phyloP scores from a whole-genome alignment of 2,329 filamentous ascomycete genomes.

The Coniochaeta sp. region DNA sequence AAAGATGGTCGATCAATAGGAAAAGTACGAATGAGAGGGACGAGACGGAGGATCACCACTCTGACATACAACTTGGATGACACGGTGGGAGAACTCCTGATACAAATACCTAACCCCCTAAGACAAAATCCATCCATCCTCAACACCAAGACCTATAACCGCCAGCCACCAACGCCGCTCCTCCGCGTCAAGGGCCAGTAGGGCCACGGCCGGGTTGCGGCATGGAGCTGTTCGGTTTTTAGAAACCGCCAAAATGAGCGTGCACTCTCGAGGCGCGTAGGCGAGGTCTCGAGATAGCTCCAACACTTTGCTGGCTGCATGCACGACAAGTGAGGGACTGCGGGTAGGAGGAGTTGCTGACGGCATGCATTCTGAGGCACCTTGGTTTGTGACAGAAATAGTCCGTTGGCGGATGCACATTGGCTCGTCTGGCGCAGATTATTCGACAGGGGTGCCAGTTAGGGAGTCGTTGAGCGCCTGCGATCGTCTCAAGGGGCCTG shows the following conservation, averaged over 20 bases:
- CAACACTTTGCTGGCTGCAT: neutral
- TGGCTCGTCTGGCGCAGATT: constrained; percentile 2
- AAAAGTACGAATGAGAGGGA: neutral
- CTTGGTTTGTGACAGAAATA: constrained; percentile 2
- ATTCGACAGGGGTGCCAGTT: neutral
- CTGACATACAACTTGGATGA: neutral
- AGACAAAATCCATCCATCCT: neutral
- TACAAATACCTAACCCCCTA: constrained; percentile 1
- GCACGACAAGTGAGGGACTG: neutral
- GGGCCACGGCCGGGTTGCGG: neutral
- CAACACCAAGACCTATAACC: constrained; percentile 1
- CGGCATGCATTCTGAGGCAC: constrained; percentile 2
- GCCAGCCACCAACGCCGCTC: neutral
- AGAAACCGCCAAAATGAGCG: neutral
- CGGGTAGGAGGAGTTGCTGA: neutral
- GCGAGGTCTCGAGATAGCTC: neutral
- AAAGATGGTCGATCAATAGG: neutral
- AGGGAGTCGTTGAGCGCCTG: neutral
- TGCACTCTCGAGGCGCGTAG: neutral
- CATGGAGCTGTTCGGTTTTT: neutral
- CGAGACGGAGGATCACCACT: neutral
- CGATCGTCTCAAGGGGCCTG: neutral
- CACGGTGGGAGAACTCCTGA: neutral
- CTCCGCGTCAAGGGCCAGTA: neutral
- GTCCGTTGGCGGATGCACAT: constrained; percentile 1